Base-by-base conservation (phyloP, 257 asterid species). In the Fraxinus americana region DNA sequence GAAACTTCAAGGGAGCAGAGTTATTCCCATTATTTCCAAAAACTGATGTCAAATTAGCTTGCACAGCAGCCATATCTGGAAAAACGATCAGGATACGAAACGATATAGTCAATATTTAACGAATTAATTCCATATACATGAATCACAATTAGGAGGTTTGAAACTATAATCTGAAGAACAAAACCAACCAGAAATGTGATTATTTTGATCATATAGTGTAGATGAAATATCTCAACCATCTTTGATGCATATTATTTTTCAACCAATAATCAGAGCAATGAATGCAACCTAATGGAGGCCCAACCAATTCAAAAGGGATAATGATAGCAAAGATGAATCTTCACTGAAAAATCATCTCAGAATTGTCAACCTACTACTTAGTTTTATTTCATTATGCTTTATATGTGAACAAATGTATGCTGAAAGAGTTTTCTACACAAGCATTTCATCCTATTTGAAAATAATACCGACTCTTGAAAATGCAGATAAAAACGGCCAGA, bases 11-110 rank as follows among this genome's bases (percentile, higher is more conserved):
- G 25, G 86, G 85, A 38, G 92, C 70, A 70, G 86, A 75, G 82
- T 83, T 71, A 35, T 77, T 91, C 72, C 87, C 79, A 79, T 85
- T 90, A 79, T 86, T 91, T 89, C 91, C 87, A 59, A 87, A 84
- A 12, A 89, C 88, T 75, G 97, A 85, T 71, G 97, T 85, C 80
- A 94, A 72, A 77, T 89, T 86, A 76, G 93, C 84, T 76, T 89
- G 97, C 81, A 90, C 83, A 16, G 94, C 88, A 6, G 97, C 94
- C 98, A 94, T 91, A 43, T 75, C 80, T 81, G 81, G 65, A 73
- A 43, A 2, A 41, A 19, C 76, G 23, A 13, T 13, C 63, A 1
- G 10, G 13, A 66, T 59, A 45, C 6, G 41, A 70, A 69, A 61
- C 4, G 43, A 63, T 19, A 39, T 73, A 70, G 45, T 77, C 54